Base-by-base conservation (phyloP, 1,284 basidiomycete genomes). In the Ceratobasidium sp. region DNA sequence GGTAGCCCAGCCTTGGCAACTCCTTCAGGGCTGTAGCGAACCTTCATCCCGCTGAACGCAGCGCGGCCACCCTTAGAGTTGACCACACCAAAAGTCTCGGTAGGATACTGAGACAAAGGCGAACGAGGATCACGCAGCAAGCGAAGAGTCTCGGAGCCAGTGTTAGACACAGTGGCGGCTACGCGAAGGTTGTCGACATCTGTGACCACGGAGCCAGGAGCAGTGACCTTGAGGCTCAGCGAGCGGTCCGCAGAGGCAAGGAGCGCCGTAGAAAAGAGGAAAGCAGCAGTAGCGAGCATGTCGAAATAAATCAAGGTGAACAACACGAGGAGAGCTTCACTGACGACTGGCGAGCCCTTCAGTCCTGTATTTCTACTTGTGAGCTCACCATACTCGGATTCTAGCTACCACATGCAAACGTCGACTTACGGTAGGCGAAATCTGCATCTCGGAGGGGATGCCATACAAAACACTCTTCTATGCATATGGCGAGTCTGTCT, bases 81-180 rank as follows among this genome's bases (percentile, higher is more conserved):
- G 61, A 82, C 83, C 81, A 89, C 86, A 76, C 77, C 67, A 82
- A 89, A 89, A 57, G 86, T 85, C 79, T 89, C 81, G 38, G 87
- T 85, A 40, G 87, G 85, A 70, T 87, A 79, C 64, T 83, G 84
- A 69, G 84, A 84, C 54, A 89, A 83, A 28, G 85, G 81, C 23
- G 85, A 82, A 46, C 83, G 82, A 40, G 88, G 88, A 82, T 89
- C 86, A 79, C 88, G 88, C 78, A 89, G 83, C 68, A 89, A 81
- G 81, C 86, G 87, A 76, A 89, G 79, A 77, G 86, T 85, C 82
- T 88, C 87, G 64, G 86, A 84, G 73, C 88, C 88, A 74, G 86
- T 87, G 84, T 89, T 89, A 78, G 84, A 85, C 77, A 89, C 73
- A 54, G 85, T 87, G 20, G 87, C 82, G 38, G 81, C 81, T 64